Evolutionary conservation across 306 rosid species (phyloP), one percentile per base, ranked within the genome.

Genomic region (Hippophae rhamnoides): DNA sequence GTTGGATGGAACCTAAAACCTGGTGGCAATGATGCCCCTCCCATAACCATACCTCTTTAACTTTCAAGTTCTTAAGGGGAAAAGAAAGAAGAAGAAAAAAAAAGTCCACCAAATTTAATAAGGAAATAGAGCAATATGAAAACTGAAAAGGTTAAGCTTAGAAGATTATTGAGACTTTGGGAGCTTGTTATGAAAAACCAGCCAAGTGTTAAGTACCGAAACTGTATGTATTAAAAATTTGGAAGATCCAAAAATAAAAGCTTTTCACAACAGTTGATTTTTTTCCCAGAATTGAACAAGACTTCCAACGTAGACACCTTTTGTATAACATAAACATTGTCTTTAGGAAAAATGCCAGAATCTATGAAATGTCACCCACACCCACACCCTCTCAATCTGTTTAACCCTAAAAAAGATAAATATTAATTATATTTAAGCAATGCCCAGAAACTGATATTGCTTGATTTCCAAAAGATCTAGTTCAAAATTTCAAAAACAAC

Each of bases 1-100:
- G 93, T 89, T 31, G 97, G 97, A 64, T 86, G 95, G 69, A 89
- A 89, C 3, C 97, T 71, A 49, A 89, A 89, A 50, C 94, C 97
- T 0, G 95, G 97, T 47, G 95, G 97, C 61, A 89, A 74, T 45
- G 78, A 70, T 57, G 80, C 80, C 14, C 80, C 75, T 53, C 77
- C 78, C 88, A 79, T 82, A 31, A 5, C 25, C 13, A 6, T 54
- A 62, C 67, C 57, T 47, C 49, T 54, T 18, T 10, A 58, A 47
- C 63, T 60, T 18, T 52, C 72, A 25, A 47, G 54, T 27, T 59
- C 58, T 54, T 43, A 41, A 4, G 38, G 38, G 38, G 23, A 1
- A 18, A 18, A 18, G 1, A 18, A 18, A 18, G 1, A 18, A 18
- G 23, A 18, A n/a, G n/a, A n/a, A n/a, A 31, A 2, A 31, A 31